Evolutionary conservation across 768 basidiomycete species (phyloP).

Genomic region (Hysterangium stoloniferum): DNA sequence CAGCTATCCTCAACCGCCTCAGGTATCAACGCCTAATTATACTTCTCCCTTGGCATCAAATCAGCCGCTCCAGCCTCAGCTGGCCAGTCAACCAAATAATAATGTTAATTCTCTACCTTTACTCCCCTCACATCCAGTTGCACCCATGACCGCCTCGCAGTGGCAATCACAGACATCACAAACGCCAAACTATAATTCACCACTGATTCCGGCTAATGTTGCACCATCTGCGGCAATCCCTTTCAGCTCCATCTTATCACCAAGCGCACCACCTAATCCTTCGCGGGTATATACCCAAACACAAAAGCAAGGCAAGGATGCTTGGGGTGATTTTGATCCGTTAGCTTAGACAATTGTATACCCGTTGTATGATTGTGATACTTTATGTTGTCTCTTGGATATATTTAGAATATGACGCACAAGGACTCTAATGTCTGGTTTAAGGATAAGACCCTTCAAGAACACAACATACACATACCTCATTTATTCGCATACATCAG

Average conservation of each 20-base stretch:
- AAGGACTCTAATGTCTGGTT: no score
- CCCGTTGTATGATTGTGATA: no score
- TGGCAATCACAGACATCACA: slow-evolving; percentile 7
- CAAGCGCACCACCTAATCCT: slow-evolving; percentile 50
- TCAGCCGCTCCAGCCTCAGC: slow-evolving; percentile 16
- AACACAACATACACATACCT: no score
- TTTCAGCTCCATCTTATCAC: slow-evolving; percentile 17
- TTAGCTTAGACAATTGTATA: slow-evolving; percentile 49
- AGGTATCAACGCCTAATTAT: slow-evolving; percentile 17
- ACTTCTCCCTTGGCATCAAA: slow-evolving; percentile 12
- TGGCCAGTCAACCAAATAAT: slow-evolving; percentile 30
- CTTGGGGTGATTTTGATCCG: slow-evolving; percentile 82
- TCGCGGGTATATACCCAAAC: slow-evolving; percentile 29
- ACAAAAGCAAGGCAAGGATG: slow-evolving; percentile 49
- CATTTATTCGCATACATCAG: no score
- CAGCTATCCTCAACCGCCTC: slow-evolving; percentile 22
- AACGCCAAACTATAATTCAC: slow-evolving; percentile 52
- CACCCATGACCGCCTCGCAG: slow-evolving; percentile 12
- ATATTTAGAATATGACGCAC: no score
- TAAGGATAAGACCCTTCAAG: no score
- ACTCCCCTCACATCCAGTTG: slow-evolving; percentile 1
- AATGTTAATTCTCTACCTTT: slow-evolving; percentile 19
- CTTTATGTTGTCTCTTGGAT: no score
- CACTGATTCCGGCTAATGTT: slow-evolving; percentile 16
- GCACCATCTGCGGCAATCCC: slow-evolving; percentile 21